Evolutionary conservation across 495 filamentous ascomycete species (phyloP), one percentile per base, ranked within the genome.

Genomic region (Neurospora sp.): DNA sequence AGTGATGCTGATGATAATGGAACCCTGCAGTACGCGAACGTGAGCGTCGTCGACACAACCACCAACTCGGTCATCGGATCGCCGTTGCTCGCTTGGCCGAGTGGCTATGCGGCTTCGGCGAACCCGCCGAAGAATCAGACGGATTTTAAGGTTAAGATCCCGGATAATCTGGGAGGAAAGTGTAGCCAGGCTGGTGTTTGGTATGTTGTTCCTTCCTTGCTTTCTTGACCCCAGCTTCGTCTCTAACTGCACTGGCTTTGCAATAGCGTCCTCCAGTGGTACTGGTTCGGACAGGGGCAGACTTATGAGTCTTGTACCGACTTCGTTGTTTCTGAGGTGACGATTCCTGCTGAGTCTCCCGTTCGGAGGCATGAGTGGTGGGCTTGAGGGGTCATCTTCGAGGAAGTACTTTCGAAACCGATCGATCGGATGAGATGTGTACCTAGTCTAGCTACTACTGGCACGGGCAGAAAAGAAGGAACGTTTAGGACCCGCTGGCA

Each of bases 271-370:
- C 83, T 93, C 38, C 90, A 93, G 79, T 94, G 91, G 91, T 90
- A 89, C 76, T 90, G 90, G 71, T 84, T 85, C 49, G 87, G 85
- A 9, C 88, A 90, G 41, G 86, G 87, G 69, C 91, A 94, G 85
- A 92, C 91, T 38, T 93, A 93, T 75, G 89, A 93, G 86, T 87
- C 87, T 54, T 93, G 91, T 78, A 78, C 92, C 76, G 91, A 94
- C 79, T 92, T 93, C 80, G 88, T 87, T 49, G 79, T 91, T 60
- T 72, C 79, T 2, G 75, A 40, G 11, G 40, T 1, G 37, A 20
- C 71, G 4, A 5, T 5, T 5, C 4, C 35, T 35, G 20, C 11
- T 3, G 46, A 54, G 1, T 11, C 8, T 14, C 46, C 46, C 0
- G 5, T 54, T 3, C n/a, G 46, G 46, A 54, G 0, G 5, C 46